Conservation (phyloP, 2,329 filamentous ascomycete species). For the Colletotrichum zoysiae region DNA sequence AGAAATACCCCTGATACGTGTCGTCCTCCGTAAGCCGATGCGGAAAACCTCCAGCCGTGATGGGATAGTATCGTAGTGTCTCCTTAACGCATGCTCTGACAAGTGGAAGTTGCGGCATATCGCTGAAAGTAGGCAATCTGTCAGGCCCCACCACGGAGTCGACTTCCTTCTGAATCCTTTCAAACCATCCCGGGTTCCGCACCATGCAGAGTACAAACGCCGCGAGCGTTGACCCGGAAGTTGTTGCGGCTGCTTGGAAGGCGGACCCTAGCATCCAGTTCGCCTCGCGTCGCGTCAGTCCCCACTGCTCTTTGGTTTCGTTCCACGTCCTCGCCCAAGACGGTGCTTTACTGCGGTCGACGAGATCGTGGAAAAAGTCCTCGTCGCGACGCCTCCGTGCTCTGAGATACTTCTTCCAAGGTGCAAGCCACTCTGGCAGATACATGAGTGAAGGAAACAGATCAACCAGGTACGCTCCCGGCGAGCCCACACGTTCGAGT, state of each 20-base stretch:
- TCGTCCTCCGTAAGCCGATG: constrained; percentile 65
- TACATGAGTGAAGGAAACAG: constrained; percentile 48
- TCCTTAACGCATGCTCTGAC: constrained; percentile 57
- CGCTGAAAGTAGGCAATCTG: constrained; percentile 52
- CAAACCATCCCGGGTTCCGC: constrained; percentile 51
- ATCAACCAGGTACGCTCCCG: constrained; percentile 50
- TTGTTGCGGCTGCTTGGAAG: constrained; percentile 54
- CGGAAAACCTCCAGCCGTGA: constrained; percentile 58
- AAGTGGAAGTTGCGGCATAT: constrained; percentile 53
- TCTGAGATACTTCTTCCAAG: constrained; percentile 43
- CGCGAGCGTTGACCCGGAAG: constrained; percentile 49
- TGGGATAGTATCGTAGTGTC: constrained; percentile 64
- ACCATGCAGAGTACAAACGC: constrained; percentile 48
- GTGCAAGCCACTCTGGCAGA: constrained; percentile 47
- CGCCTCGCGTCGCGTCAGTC: constrained; percentile 45
- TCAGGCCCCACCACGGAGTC: constrained; percentile 52
- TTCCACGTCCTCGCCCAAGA: constrained; percentile 32
- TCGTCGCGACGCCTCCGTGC: constrained; percentile 37
- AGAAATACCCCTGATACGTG: constrained; percentile 64
- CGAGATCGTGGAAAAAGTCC: constrained; percentile 30
- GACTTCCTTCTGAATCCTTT: constrained; percentile 54
- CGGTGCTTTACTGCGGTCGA: constrained; percentile 28
- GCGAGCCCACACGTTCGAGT: constrained; percentile 51
- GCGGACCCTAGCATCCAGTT: constrained; percentile 50
- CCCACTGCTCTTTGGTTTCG: constrained; percentile 26